Percentiles rank a stretch among this genome's conserved stretches.
Evolutionary conservation across 2,329 filamentous ascomycete species (phyloP).

Genomic region (Sclerotinia borealis): DNA sequence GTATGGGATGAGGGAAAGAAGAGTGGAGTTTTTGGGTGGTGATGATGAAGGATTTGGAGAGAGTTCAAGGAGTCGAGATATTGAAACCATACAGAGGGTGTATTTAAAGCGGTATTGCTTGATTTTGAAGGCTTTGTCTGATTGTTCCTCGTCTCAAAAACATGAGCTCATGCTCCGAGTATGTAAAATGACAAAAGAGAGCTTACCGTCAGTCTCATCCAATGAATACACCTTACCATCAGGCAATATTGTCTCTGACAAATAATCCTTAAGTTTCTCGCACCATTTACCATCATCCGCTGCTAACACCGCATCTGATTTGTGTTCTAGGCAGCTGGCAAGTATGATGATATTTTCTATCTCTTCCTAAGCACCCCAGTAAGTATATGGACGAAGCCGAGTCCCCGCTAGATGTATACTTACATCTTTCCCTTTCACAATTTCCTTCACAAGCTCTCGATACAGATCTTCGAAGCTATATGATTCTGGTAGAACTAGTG

Average conservation of each 20-base stretch:
- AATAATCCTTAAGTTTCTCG: conserved; percentile 20
- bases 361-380: conserved; percentile 15
- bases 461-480: conserved; percentile 11
- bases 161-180: not conserved
- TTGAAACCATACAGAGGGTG: conserved; percentile 16
- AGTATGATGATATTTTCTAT: conserved; percentile 25
- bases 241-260: conserved; percentile 25
- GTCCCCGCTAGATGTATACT: not conserved
- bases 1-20: conserved; percentile 35
- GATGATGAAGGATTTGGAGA: not conserved
- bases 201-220: conserved; percentile 24
- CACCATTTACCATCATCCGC: conserved; percentile 15
- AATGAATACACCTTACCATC: conserved; percentile 18
- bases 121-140: not conserved
- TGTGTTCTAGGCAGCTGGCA: conserved; percentile 20
- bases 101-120: conserved; percentile 17
- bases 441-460: conserved; percentile 3
- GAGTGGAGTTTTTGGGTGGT: conserved; percentile 8
- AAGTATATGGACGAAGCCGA: not conserved
- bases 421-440: conserved; percentile 10
- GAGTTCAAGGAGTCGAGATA: conserved; percentile 7
- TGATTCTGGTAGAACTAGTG: not conserved
- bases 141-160: not conserved
- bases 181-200: not conserved
- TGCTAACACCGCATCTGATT: conserved; percentile 10